Evolutionary conservation across 2,329 filamentous ascomycete genomes (phyloP).

Genomic region (Apiospora koreana): DNA sequence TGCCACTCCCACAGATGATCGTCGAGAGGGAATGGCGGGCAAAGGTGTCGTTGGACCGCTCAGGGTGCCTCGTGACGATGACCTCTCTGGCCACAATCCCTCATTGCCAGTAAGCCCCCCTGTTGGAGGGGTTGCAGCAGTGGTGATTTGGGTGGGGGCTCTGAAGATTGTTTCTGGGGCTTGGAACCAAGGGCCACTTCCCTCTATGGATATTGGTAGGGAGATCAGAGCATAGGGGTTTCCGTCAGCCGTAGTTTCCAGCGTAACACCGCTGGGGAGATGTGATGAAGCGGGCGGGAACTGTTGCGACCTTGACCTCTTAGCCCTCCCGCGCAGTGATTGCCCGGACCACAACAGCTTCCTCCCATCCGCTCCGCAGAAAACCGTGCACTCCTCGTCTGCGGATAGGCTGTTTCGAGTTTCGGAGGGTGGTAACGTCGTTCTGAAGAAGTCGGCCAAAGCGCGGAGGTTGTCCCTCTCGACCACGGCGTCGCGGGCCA

Average conservation of each 20-base stretch:
- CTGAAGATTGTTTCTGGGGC: constrained; percentile 10
- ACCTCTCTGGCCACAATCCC: background rate
- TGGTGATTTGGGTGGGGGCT: constrained; percentile 2
- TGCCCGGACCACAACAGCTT: constrained; percentile 23
- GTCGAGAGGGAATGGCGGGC: background rate
- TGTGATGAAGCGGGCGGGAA: background rate
- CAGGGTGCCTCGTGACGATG: background rate
- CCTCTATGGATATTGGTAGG: constrained; percentile 8
- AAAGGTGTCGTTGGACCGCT: background rate
- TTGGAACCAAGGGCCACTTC: constrained; percentile 11
- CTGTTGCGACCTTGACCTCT: constrained; percentile 18
- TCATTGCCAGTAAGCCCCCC: background rate
- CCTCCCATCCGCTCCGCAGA: constrained; percentile 12
- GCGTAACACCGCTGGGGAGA: constrained; percentile 7
- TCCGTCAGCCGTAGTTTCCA: constrained; percentile 10
- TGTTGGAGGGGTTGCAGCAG: background rate
- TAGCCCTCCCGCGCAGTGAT: constrained; percentile 20
- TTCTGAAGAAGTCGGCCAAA: constrained; percentile 24
- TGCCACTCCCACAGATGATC: background rate
- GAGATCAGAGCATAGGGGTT: constrained; percentile 13
- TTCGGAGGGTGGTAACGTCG: constrained; percentile 22
- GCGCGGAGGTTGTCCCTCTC: constrained; percentile 22
- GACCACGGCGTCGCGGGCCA: constrained; percentile 19
- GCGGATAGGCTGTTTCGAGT: constrained; percentile 12
- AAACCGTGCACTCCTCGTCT: constrained; percentile 20